Evolutionary conservation across 2,329 filamentous ascomycete genomes (phyloP).

Genomic region (Xylaria sp.): DNA sequence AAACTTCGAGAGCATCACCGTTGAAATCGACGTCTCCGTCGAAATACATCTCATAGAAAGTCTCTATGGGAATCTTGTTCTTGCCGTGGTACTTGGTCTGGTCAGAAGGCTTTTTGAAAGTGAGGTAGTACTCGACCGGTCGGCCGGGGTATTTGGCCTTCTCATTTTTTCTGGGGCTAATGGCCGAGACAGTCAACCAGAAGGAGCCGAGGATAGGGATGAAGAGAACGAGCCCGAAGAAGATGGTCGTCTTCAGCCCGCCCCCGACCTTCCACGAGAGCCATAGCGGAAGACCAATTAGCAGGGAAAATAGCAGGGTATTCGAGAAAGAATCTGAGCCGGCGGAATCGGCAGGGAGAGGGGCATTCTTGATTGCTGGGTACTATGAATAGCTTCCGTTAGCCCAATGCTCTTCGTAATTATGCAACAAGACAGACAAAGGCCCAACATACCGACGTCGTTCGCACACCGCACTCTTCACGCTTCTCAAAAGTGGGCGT

Average conservation of each 20-base stretch:
- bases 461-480: constrained; percentile 65
- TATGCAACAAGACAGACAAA: constrained; percentile 5
- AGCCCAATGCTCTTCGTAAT: constrained; percentile 23
- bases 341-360: constrained; percentile 87
- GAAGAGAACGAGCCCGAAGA: constrained; percentile 82
- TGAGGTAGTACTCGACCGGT: constrained; percentile 89
- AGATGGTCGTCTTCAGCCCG: constrained; percentile 85
- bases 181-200: constrained; percentile 82
- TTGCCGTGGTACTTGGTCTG: constrained; percentile 76
- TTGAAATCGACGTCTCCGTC: constrained; percentile 95
- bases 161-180: constrained; percentile 90
- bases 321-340: constrained; percentile 91
- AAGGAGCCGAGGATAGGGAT: constrained; percentile 83
- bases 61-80: constrained; percentile 88
- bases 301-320: constrained; percentile 74
- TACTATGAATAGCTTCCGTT: constrained; percentile 63
- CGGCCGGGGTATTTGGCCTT: constrained; percentile 88
- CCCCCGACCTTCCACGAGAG: constrained; percentile 85
- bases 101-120: constrained; percentile 75
- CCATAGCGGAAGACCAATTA: constrained; percentile 79
- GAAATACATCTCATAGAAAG: constrained; percentile 98
- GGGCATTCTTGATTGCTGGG: constrained; percentile 91
- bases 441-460: constrained; percentile 59
- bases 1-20: constrained; percentile 85
- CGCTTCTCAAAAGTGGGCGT: constrained; percentile 61